Percentiles rank a stretch among this genome's conserved stretches.
Evolutionary conservation across 192 early-diverging fungal genomes (phyloP).

Genomic region (Dissophora globulifera): DNA sequence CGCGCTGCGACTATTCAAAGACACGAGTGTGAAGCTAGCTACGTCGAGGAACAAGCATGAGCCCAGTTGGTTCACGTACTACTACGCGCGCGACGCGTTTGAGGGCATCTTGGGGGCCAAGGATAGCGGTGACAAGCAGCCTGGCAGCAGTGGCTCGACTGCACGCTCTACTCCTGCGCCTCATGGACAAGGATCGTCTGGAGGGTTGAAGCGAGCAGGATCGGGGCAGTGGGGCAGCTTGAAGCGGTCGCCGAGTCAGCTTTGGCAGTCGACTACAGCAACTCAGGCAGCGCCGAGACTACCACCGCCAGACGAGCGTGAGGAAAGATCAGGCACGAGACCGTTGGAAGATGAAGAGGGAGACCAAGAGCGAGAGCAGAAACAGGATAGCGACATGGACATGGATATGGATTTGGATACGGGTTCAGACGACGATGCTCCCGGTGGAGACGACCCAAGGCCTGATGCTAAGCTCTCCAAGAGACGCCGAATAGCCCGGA

Average conservation of each 20-base stretch:
- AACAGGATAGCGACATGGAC: conserved; percentile 12
- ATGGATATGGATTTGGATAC: conserved; percentile 1
- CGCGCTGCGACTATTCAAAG: conserved; percentile 4
- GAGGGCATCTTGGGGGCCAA: conserved; percentile 20
- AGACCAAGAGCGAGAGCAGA: not conserved
- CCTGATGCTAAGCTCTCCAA: too few relatives aligned
- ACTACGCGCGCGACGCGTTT: conserved; percentile 30
- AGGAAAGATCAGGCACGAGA: not conserved
- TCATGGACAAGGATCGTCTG: not conserved
- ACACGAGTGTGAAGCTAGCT: not conserved
- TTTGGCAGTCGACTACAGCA: conserved; percentile 8
- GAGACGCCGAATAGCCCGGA: too few relatives aligned
- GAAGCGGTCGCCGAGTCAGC: conserved; percentile 21
- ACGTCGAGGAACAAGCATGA: conserved; percentile 8
- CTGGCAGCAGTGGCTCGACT: too few relatives aligned
- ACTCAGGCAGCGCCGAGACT: not conserved
- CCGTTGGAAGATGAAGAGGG: not conserved
- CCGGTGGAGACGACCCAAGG: not conserved
- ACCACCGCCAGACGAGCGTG: not conserved
- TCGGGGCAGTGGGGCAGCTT: conserved; percentile 8
- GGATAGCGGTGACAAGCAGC: not conserved
- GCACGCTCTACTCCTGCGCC: too few relatives aligned
- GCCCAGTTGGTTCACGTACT: conserved; percentile 41
- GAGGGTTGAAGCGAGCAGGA: not conserved
- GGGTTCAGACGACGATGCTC: not conserved